Conservation (phyloP, 192 early-diverging fungal genomes). For the Linnemannia elongata region DNA sequence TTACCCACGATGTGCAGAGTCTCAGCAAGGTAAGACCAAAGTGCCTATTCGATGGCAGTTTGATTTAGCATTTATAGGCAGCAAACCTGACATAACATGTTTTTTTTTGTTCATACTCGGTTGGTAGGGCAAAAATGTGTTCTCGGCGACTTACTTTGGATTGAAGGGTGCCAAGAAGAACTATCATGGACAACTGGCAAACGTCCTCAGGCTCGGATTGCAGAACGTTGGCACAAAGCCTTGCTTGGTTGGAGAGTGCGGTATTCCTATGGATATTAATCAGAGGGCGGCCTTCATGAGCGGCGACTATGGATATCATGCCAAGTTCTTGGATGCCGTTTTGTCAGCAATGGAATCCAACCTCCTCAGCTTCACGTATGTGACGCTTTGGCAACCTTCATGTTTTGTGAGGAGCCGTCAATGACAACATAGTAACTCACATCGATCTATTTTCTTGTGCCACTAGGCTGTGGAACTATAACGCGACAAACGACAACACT, state of each 20-base stretch:
- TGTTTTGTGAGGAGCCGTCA: background rate
- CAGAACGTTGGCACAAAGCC: slow-evolving; percentile 75
- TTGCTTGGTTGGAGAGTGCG: slow-evolving; percentile 82
- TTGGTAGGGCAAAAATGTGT: slow-evolving; percentile 75
- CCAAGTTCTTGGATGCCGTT: slow-evolving; percentile 84
- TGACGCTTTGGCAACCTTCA: background rate
- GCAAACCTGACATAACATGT: background rate
- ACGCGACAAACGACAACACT: slow-evolving; percentile 82
- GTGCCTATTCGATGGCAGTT: too few relatives aligned
- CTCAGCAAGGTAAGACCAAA: slow-evolving; percentile 69
- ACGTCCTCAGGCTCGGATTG: slow-evolving; percentile 71
- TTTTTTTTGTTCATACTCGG: background rate
- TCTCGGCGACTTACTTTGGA: slow-evolving; percentile 86
- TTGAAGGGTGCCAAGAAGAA: slow-evolving; percentile 81
- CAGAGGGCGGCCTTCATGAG: slow-evolving; percentile 77
- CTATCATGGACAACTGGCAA: slow-evolving; percentile 78
- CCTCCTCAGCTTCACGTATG: slow-evolving; percentile 82
- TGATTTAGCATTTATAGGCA: background rate
- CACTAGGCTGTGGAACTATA: slow-evolving; percentile 86
- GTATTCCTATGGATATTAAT: slow-evolving; percentile 91
- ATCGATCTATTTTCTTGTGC: background rate
- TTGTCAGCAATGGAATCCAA: slow-evolving; percentile 80
- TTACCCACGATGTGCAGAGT: slow-evolving; percentile 87
- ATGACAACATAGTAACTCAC: background rate
- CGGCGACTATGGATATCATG: slow-evolving; percentile 79